Percentiles rank a stretch among this genome's conserved stretches.
phyloP scores from a whole-genome alignment of 306 rosid genomes.

The cucumber (Cucumis sativus) region DNA sequence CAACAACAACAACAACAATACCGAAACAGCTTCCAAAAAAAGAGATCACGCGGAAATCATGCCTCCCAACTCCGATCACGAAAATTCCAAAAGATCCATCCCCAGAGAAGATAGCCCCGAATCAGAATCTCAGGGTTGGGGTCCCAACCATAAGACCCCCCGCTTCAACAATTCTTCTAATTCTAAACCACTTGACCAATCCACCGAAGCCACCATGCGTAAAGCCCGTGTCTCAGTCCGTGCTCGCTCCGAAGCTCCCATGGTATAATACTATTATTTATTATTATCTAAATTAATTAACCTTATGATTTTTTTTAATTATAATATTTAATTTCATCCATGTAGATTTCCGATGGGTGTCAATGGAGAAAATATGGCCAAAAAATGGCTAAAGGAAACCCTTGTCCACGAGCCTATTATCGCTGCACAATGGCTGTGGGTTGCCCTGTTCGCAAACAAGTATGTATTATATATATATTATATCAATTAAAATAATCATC shows the following conservation, averaged over 20 bases:
- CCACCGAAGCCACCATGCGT: constrained; percentile 82
- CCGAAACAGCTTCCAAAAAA: background rate
- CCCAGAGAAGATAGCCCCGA: constrained; percentile 68
- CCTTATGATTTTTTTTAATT: background rate
- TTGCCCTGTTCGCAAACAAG: constrained; percentile 98
- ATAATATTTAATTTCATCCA: background rate
- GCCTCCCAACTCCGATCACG: constrained; percentile 4
- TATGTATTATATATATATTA: constrained; percentile 11
- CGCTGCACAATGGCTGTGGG: constrained; percentile 94
- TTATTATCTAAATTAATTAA: too few relatives aligned
- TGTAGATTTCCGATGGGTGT: constrained; percentile 90
- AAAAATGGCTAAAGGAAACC: constrained; percentile 94
- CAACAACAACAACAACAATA: background rate
- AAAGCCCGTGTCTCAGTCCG: constrained; percentile 97
- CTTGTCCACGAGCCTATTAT: constrained; percentile 94
- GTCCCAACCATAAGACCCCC: constrained; percentile 36
- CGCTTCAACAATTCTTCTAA: constrained; percentile 24
- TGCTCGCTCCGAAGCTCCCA: constrained; percentile 91
- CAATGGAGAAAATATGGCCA: constrained; percentile 98
- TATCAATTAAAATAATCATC: too few relatives aligned
- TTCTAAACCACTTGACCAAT: constrained; percentile 32
- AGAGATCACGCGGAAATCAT: constrained; percentile 8
- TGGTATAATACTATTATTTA: constrained; percentile 19
- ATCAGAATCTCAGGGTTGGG: constrained; percentile 61
- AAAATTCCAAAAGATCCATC: constrained; percentile 20